Percentiles rank a stretch among this genome's conserved stretches.
Conservation (phyloP, 2,329 filamentous ascomycete species). For the Phoma herbarum region DNA sequence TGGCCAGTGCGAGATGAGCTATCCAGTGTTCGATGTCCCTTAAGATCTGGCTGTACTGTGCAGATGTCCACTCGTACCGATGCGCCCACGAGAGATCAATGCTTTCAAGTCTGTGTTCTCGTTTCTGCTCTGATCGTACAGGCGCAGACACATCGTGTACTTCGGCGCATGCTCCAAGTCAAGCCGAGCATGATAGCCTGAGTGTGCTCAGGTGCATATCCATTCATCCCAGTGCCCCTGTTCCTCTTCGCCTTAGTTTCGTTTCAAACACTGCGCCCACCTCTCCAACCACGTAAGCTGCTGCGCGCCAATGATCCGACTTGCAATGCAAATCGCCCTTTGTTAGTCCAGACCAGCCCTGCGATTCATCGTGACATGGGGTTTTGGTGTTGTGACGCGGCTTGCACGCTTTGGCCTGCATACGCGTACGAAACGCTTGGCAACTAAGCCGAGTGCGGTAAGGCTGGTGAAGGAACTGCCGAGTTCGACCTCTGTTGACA, state of each 20-base stretch:
- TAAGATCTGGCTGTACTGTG: background rate
- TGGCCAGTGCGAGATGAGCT: background rate
- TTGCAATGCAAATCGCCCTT: slow-evolving; percentile 7
- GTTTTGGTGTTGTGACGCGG: slow-evolving; percentile 19
- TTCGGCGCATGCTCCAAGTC: background rate
- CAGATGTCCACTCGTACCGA: background rate
- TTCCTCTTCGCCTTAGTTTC: slow-evolving; percentile 4
- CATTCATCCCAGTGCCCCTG: background rate
- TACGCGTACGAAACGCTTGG: slow-evolving; percentile 12
- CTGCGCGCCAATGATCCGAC: slow-evolving; percentile 8
- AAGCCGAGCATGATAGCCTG: background rate
- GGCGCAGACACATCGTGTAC: background rate
- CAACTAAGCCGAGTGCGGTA: slow-evolving; percentile 3
- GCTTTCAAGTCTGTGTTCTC: background rate
- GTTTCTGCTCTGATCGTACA: background rate
- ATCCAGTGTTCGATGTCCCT: background rate
- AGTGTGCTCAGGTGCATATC: background rate
- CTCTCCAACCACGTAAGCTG: slow-evolving; percentile 10
- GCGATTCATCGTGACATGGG: slow-evolving; percentile 7
- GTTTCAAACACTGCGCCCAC: slow-evolving; percentile 12
- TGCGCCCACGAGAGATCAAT: background rate
- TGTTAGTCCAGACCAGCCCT: background rate
- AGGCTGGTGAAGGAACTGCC: slow-evolving; percentile 11
- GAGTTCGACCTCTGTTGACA: background rate
- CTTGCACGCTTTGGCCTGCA: slow-evolving; percentile 1